Evolutionary conservation across 805 yeast species (phyloP).

Genomic region (Spathaspora arborariae): DNA sequence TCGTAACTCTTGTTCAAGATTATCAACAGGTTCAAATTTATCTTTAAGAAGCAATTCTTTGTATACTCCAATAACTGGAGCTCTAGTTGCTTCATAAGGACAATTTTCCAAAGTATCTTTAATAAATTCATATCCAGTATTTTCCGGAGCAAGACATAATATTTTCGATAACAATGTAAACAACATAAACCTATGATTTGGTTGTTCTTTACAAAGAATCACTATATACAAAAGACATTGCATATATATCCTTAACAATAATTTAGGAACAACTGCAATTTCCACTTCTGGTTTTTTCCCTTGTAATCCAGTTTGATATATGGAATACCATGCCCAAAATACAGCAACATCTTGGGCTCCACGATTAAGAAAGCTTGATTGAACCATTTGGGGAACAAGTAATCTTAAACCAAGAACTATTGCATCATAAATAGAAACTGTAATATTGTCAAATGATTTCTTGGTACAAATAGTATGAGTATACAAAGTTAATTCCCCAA

Average conservation of each 20-base stretch:
- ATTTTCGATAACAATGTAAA: constrained; percentile 64
- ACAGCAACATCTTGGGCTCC: constrained; percentile 25
- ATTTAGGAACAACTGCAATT: constrained; percentile 27
- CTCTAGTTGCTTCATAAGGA: constrained; percentile 59
- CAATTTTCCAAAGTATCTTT: constrained; percentile 61
- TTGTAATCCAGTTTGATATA: constrained; percentile 15
- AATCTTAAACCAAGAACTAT: constrained; percentile 23
- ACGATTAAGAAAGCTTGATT: constrained; percentile 16
- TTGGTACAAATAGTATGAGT: constrained; percentile 15
- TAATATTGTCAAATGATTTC: constrained; percentile 13
- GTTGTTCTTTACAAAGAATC: constrained; percentile 13
- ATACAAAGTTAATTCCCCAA: constrained; percentile 23
- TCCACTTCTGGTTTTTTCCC: constrained; percentile 22
- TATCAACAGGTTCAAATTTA: constrained; percentile 9
- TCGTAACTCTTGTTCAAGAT: constrained; percentile 1
- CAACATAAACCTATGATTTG: constrained; percentile 38
- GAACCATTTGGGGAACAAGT: constrained; percentile 34
- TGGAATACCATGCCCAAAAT: constrained; percentile 38
- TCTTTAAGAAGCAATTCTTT: constrained; percentile 56
- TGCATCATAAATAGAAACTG: constrained; percentile 18
- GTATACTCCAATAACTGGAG: constrained; percentile 61
- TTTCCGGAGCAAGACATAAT: constrained; percentile 56
- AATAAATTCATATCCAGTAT: constrained; percentile 54
- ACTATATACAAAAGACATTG: constrained; percentile 24
- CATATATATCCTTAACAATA: constrained; percentile 25